A percentile compares a stretch with the other conserved stretches of the same genome.
phyloP scores from a whole-genome alignment of 2,329 filamentous ascomycete species.

The Penicillium sp. region DNA sequence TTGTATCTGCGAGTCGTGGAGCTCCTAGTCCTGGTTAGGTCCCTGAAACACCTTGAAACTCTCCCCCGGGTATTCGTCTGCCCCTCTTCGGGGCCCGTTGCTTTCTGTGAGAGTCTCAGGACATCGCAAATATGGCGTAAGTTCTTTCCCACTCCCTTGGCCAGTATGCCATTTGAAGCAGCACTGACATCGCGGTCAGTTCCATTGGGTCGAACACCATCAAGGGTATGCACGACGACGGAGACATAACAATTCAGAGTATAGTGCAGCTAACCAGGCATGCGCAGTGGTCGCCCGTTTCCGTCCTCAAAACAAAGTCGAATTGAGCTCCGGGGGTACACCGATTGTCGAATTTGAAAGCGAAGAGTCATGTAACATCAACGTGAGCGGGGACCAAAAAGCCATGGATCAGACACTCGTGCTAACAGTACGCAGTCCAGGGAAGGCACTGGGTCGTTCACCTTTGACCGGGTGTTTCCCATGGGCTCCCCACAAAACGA shows the following conservation, averaged over 20 bases:
- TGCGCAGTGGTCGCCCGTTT: constrained; percentile 88
- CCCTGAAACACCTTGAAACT: constrained; percentile 10
- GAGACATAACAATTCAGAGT: constrained; percentile 1
- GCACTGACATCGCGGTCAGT: constrained; percentile 18
- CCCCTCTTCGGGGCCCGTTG: constrained; percentile 26
- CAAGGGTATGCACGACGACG: constrained; percentile 46
- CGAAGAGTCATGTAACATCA: constrained; percentile 82
- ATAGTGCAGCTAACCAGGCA: constrained; percentile 42
- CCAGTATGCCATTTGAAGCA: constrained; percentile 7
- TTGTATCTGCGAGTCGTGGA: constrained; percentile 16
- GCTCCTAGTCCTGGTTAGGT: constrained; percentile 14
- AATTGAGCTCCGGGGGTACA: constrained; percentile 84
- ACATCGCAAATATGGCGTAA: constrained; percentile 48
- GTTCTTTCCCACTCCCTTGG: too few relatives aligned
- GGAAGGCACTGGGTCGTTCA: constrained; percentile 82
- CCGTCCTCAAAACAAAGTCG: constrained; percentile 92
- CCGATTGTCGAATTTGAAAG: constrained; percentile 86
- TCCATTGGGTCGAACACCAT: constrained; percentile 48
- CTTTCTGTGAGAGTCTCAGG: constrained; percentile 12
- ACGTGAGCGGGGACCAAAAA: constrained; percentile 56
- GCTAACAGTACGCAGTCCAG: constrained; percentile 59
- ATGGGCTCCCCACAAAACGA: constrained; percentile 87
- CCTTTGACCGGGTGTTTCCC: constrained; percentile 95
- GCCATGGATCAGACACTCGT: constrained; percentile 15
- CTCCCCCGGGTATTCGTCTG: constrained; percentile 16